These are phyloP conservation scores for Rubus idaeus DNA, from an alignment of 306 rosid genomes.

Conservation along the genomic window DNA sequence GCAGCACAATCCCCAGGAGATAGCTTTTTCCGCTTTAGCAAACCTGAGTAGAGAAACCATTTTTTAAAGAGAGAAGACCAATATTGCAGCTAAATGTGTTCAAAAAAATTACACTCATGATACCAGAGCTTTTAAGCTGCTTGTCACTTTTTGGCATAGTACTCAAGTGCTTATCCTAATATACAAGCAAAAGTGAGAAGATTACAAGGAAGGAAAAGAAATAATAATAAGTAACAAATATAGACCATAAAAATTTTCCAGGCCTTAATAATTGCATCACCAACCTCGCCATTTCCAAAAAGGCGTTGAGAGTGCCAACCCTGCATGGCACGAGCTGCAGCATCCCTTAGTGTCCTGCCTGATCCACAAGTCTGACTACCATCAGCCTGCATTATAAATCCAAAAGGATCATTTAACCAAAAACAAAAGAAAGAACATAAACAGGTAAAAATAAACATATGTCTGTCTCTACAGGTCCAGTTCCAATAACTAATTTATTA, in stretches of 20 bases:
- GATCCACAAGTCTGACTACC: conserved; percentile 50
- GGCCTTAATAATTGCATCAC: conserved; percentile 65
- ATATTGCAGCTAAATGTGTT: conserved; percentile 4
- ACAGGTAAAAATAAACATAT: neutral
- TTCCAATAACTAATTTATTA: neutral
- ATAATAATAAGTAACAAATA: neutral
- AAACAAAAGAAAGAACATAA: neutral
- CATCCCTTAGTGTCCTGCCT: conserved; percentile 79
- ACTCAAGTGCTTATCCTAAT: conserved; percentile 15
- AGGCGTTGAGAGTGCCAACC: conserved; percentile 85
- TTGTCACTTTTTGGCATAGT: conserved; percentile 53
- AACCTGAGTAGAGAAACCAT: conserved; percentile 39
- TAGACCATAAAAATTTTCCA: conserved; percentile 20
- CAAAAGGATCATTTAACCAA: neutral
- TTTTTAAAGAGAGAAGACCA: conserved; percentile 30
- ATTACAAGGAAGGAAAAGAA: neutral
- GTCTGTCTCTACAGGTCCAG: neutral
- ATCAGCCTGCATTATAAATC: conserved; percentile 22
- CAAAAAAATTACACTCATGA: conserved; percentile 17
- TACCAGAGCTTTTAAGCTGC: conserved; percentile 69
- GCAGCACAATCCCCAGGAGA: conserved; percentile 46
- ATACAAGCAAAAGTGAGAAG: neutral
- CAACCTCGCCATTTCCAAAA: conserved; percentile 69
- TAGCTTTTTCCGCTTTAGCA: conserved; percentile 63
- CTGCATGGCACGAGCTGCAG: conserved; percentile 86